Evolutionary conservation across 2,329 filamentous ascomycete species (phyloP).

Genomic region (Venturia asperata): DNA sequence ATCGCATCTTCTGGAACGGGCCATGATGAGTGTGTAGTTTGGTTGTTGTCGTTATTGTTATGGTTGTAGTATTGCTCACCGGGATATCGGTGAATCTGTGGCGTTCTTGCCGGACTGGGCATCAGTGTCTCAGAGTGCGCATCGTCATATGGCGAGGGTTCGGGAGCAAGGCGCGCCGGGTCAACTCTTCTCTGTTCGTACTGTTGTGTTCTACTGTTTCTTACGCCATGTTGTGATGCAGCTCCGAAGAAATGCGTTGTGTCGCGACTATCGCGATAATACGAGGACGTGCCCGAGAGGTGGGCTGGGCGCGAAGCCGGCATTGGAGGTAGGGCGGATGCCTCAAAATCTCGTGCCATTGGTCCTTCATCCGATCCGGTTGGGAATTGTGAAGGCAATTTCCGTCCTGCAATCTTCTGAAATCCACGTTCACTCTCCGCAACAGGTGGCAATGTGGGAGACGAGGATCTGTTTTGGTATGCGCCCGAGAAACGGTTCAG

Average conservation of each 20-base stretch:
- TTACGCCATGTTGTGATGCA: not conserved
- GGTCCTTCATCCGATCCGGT: constrained; percentile 13
- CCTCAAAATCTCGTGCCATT: constrained; percentile 11
- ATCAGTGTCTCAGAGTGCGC: not conserved
- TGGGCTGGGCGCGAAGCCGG: not conserved
- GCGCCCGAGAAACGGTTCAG: constrained; percentile 17
- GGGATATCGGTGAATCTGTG: not conserved
- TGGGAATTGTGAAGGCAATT: constrained; percentile 17
- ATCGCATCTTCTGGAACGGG: not conserved
- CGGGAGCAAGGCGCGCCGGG: not conserved
- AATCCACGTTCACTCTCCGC: constrained; percentile 14
- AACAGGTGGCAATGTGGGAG: constrained; percentile 6
- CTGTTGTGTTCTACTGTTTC: not conserved
- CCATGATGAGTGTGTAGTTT: not conserved
- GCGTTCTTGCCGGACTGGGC: constrained; percentile 11
- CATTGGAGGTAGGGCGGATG: not conserved
- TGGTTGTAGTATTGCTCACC: not conserved
- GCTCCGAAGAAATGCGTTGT: constrained; percentile 9
- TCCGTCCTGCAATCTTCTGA: constrained; percentile 16
- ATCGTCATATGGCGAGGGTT: not conserved
- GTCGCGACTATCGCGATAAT: constrained; percentile 13
- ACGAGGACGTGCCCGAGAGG: constrained; percentile 4
- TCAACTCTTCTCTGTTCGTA: not conserved
- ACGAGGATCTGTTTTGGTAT: not conserved
- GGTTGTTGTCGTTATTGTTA: not conserved